Evolutionary conservation across 2,329 filamentous ascomycete genomes (phyloP).

Genomic region (Hymenoscyphus fructigenus): DNA sequence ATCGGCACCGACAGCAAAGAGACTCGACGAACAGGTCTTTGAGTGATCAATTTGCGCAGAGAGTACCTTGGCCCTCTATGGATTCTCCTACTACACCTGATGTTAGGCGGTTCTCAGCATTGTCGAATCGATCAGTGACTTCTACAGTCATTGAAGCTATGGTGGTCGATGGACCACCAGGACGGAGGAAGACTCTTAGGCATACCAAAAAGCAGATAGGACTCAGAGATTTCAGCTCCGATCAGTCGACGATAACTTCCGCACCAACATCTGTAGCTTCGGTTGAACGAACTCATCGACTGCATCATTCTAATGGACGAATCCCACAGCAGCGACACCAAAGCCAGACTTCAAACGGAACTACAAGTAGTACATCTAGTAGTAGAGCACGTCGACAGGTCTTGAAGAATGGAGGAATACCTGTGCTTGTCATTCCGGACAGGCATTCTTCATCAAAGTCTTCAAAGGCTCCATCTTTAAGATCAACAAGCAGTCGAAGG

Average conservation of each 20-base stretch:
- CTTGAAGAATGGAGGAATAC: constrained; percentile 59
- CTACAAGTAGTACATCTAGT: constrained; percentile 47
- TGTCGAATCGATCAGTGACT: constrained; percentile 53
- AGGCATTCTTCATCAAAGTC: constrained; percentile 51
- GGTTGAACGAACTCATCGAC: constrained; percentile 26
- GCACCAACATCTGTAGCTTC: constrained; percentile 42
- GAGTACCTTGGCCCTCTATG: constrained; percentile 17
- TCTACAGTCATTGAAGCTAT: constrained; percentile 61
- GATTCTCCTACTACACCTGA: constrained; percentile 38
- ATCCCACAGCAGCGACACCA: constrained; percentile 29
- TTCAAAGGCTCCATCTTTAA: constrained; percentile 52
- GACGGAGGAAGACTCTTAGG: constrained; percentile 54
- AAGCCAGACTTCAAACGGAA: constrained; percentile 50
- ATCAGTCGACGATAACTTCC: constrained; percentile 40
- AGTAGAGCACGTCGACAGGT: constrained; percentile 60
- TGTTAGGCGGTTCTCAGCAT: constrained; percentile 50
- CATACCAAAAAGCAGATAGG: constrained; percentile 58
- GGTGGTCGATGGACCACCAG: constrained; percentile 51
- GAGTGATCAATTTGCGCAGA: constrained; percentile 23
- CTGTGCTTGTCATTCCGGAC: constrained; percentile 61
- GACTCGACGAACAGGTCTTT: constrained; percentile 24
- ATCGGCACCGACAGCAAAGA: constrained; percentile 27
- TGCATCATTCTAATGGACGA: constrained; percentile 28
- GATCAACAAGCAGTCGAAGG: constrained; percentile 59
- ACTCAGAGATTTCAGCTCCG: constrained; percentile 47